Evolutionary conservation across 352 stramenopile species (phyloP).

Genomic region (Globisporangium abappressorium): DNA sequence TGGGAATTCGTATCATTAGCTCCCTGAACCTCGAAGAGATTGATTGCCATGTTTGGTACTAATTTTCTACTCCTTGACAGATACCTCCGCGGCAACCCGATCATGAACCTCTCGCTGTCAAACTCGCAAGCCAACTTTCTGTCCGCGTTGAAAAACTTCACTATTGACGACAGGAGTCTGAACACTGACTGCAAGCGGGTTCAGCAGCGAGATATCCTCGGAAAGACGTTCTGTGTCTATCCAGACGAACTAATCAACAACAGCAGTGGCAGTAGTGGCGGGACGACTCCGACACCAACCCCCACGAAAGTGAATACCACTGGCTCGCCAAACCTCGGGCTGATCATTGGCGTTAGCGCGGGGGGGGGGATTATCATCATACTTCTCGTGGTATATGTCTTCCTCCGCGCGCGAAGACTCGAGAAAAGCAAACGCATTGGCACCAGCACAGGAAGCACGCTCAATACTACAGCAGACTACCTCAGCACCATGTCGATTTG

Average conservation of each 20-base stretch:
- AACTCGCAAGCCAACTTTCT: too few relatives aligned
- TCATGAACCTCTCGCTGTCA: too few relatives aligned
- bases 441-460: neutral
- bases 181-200: constrained; percentile 16
- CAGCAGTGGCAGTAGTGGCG: neutral
- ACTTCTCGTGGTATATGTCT: neutral
- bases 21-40: too few relatives aligned
- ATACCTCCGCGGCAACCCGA: too few relatives aligned
- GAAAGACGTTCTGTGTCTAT: constrained; percentile 31
- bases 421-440: neutral
- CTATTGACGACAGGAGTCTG: constrained; percentile 29
- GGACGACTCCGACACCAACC: constrained; percentile 13
- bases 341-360: constrained; percentile 16
- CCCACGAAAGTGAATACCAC: neutral
- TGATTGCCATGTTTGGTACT: too few relatives aligned
- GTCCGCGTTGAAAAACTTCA: neutral
- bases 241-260: constrained; percentile 12
- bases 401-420: neutral
- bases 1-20: neutral
- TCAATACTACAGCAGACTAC: too few relatives aligned
- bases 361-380: constrained; percentile 1
- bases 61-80: too few relatives aligned
- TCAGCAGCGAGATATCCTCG: constrained; percentile 23
- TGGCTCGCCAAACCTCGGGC: neutral
- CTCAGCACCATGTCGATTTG: constrained; percentile 26